Evolutionary conservation across 768 basidiomycete genomes (phyloP), one percentile per base, ranked within the genome.

Genomic region (Obba rivulosa): DNA sequence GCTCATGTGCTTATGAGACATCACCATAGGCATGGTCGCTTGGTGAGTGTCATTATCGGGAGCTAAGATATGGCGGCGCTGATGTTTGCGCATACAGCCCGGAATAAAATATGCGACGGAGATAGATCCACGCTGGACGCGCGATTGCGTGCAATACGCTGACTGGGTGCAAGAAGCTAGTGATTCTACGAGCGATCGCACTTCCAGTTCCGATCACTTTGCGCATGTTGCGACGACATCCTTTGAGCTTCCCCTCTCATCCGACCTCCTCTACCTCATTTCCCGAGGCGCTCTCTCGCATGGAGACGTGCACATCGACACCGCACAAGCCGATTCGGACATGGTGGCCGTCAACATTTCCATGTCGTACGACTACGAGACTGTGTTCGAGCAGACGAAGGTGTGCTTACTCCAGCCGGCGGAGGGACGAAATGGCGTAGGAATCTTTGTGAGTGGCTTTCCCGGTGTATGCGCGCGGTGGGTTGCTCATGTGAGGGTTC

Each of bases 361-460:
- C 2, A 57, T 52, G 20, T 21, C 36, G 34, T 62, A 62, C 52
- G 45, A 41, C 23, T 16, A 21, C 38, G 28, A 31, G 13, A 41
- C 46, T 3, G 50, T 38, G 11, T 46, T 56, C 17, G 50, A 52
- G 8, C 48, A 47, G n/a, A 52, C 61, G 3, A 37, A 45, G 18
- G 58, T 62, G 8, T 65, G 63, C 53, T 34, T 24, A 21, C 53
- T 60, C 21, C 50, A 48, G 18, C 55, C 56, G 5, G 45, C 41
- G 11, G 52, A 46, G 8, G 55, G 50, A 18, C 38, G 53, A 34
- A 37, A 52, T 16, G 66, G 66, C 11, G 52, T 68, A 10, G 66
- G 65, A 1, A 60, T 68, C 37, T 66, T 63, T 48, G 64, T 64
- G 34, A 31, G 61, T 56, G 3, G 38, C 22, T 22, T n/a, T n/a